phyloP scores from a whole-genome alignment of 495 filamentous ascomycete genomes.

The Talaromyces stipitatus region DNA sequence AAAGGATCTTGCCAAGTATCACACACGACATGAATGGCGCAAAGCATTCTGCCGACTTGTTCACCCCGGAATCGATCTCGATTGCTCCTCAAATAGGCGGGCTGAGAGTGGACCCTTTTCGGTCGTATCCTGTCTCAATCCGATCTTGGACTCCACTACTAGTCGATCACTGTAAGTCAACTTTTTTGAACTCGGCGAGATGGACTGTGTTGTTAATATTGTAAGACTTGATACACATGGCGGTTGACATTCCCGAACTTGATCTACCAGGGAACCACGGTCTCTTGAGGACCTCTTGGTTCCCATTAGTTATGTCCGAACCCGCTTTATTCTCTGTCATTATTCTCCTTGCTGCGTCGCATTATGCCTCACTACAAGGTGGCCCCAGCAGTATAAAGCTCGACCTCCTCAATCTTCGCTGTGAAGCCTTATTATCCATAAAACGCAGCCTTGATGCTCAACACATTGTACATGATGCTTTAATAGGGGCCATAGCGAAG shows the following conservation, averaged over 20 bases:
- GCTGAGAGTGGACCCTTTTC: too few species aligned
- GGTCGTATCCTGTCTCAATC: too few species aligned
- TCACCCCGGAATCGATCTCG: too few species aligned
- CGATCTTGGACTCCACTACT: too few species aligned
- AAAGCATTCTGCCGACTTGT: too few species aligned
- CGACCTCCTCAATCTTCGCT: slow-evolving; percentile 27
- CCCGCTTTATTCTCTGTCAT: slow-evolving; percentile 34
- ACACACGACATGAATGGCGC: too few species aligned
- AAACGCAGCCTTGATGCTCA: slow-evolving; percentile 19
- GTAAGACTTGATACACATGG: too few species aligned
- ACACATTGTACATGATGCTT: slow-evolving; percentile 14
- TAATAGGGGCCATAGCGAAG: slow-evolving; percentile 39
- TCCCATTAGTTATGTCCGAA: slow-evolving; percentile 36
- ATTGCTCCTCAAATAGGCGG: too few species aligned
- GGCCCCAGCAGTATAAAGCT: slow-evolving; percentile 12
- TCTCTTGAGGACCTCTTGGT: slow-evolving; percentile 36
- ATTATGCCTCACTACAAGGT: slow-evolving; percentile 25
- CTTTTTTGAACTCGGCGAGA: too few species aligned
- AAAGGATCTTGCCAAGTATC: too few species aligned
- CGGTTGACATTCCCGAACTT: slow-evolving; percentile 38
- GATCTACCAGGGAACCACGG: slow-evolving; percentile 25
- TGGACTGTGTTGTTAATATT: too few species aligned
- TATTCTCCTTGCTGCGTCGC: slow-evolving; percentile 33
- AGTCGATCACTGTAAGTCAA: too few species aligned
- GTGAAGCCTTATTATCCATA: slow-evolving; percentile 25